Base-by-base conservation (phyloP, 2,329 filamentous ascomycete genomes). In the Fusarium sp. region DNA sequence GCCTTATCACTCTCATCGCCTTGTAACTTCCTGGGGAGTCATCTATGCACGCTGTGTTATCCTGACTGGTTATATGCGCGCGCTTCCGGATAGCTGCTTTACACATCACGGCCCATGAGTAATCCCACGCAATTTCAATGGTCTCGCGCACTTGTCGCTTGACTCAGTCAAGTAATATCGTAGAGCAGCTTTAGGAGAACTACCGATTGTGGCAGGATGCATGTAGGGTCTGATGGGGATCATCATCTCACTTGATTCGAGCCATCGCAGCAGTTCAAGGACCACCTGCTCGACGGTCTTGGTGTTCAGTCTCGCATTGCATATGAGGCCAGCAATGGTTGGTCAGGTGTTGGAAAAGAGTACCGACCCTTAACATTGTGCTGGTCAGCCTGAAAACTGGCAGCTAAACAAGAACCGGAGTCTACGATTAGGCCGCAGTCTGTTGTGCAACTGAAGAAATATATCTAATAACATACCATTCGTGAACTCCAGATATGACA, bases 81-180 rank as follows among this genome's bases (percentile, higher is more conserved):
- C 55, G 65, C 39, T 57, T 66, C 49, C 71, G 63, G 73, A 73
- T 73, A 36, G 44, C 51, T 65, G 42, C 43, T 39, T 56, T 56
- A 62, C 65, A 71, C 71, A 72, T 71, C 50, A 64, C 38, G 21
- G 14, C 9, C 30, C 34, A 48, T 65, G 48, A 40, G 59, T 43
- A 64, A 64, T 59, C 45, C 40, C 19, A 11, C 32, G 44, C 32
- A 59, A 7, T 45, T 46, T 62, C 46, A 46, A 52, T n/a, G 38
- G 24, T 19, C 17, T 44, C 40, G 34, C 36, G 39, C 38, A 47
- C 19, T 45, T 30, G 42, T 23, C 14, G 28, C 9, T 14, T 28
- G 40, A 38, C 23, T 38, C n/a, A 11, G 36, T 38, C 47, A 48
- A 50, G 44, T 54, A 50, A 43, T 26, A 53, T 58, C 45, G 44